Evolutionary conservation across 2,329 filamentous ascomycete species (phyloP).

Genomic region (Microdochium bolleyi): DNA sequence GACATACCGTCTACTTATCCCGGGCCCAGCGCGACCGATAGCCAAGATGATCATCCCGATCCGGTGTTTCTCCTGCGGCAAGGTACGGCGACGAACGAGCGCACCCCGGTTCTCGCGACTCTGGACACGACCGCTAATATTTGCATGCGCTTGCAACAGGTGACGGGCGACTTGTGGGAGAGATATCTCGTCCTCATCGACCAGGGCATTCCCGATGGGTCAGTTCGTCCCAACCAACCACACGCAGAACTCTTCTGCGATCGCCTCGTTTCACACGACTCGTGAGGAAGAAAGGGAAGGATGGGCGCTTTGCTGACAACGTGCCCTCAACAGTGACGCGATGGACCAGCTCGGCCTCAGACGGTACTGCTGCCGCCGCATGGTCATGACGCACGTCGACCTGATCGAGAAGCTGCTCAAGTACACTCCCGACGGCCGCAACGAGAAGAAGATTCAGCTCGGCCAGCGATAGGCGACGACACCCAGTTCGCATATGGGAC

Average conservation of each 20-base stretch:
- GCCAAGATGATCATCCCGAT: constrained; percentile 94
- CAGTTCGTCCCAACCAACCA: no score
- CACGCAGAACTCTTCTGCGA: no score
- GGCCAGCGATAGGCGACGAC: constrained; percentile 12
- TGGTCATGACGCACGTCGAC: constrained; percentile 99
- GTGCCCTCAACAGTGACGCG: constrained; percentile 60
- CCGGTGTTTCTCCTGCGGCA: constrained; percentile 97
- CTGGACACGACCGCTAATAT: constrained; percentile 2
- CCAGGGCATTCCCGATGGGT: constrained; percentile 68
- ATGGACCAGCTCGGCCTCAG: constrained; percentile 93
- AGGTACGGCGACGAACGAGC: constrained; percentile 52
- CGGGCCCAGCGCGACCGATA: not conserved
- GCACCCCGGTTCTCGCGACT: not conserved
- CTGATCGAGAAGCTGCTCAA: constrained; percentile 96
- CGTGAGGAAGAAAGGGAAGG: not conserved
- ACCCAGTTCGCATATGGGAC: no score
- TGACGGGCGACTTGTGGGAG: constrained; percentile 96
- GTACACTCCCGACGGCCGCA: constrained; percentile 58
- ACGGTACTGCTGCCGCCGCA: constrained; percentile 96
- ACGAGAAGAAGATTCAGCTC: constrained; percentile 50
- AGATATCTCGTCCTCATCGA: constrained; percentile 85
- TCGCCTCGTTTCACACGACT: no score
- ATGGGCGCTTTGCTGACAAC: not conserved
- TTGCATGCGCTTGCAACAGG: constrained; percentile 46
- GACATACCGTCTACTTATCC: no score